Percentiles rank a stretch among this genome's conserved stretches.
Evolutionary conservation across 2,329 filamentous ascomycete genomes (phyloP).

Genomic region (Pseudogymnoascus sp.): DNA sequence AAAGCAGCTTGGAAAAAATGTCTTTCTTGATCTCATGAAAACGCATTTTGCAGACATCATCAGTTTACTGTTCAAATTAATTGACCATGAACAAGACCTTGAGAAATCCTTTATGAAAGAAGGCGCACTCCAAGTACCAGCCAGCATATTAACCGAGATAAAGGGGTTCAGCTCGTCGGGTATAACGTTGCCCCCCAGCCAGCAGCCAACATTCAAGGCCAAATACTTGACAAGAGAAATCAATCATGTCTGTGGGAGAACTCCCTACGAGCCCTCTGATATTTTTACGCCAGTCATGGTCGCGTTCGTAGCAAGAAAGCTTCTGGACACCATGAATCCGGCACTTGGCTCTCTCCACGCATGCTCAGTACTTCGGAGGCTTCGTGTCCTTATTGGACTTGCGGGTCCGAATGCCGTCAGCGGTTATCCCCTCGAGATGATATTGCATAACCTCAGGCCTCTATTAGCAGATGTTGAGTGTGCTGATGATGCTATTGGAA

Average conservation of each 20-base stretch:
- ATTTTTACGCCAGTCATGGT: constrained; percentile 75
- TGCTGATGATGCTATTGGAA: constrained; percentile 80
- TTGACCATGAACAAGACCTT: constrained; percentile 69
- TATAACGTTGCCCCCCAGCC: constrained; percentile 62
- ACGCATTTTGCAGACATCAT: constrained; percentile 71
- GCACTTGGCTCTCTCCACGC: constrained; percentile 82
- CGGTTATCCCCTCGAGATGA: constrained; percentile 84
- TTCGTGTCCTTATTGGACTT: constrained; percentile 73
- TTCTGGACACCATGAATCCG: constrained; percentile 75
- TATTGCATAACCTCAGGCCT: constrained; percentile 70
- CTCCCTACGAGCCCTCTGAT: constrained; percentile 54
- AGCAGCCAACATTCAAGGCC: constrained; percentile 80
- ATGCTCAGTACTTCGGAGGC: constrained; percentile 78
- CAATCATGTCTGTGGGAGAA: constrained; percentile 68
- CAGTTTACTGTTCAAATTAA: constrained; percentile 66
- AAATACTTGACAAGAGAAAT: constrained; percentile 72
- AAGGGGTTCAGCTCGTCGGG: constrained; percentile 60
- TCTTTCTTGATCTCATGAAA: constrained; percentile 57
- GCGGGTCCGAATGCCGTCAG: constrained; percentile 65
- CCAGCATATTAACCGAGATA: constrained; percentile 62
- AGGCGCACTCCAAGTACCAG: constrained; percentile 52
- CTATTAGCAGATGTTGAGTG: constrained; percentile 81
- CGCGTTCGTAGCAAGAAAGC: constrained; percentile 64
- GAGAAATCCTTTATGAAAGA: constrained; percentile 61
- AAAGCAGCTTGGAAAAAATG: constrained; percentile 60